Evolutionary conservation across 345 rosid genomes (phyloP).

Genomic region (Heritiera littoralis): DNA sequence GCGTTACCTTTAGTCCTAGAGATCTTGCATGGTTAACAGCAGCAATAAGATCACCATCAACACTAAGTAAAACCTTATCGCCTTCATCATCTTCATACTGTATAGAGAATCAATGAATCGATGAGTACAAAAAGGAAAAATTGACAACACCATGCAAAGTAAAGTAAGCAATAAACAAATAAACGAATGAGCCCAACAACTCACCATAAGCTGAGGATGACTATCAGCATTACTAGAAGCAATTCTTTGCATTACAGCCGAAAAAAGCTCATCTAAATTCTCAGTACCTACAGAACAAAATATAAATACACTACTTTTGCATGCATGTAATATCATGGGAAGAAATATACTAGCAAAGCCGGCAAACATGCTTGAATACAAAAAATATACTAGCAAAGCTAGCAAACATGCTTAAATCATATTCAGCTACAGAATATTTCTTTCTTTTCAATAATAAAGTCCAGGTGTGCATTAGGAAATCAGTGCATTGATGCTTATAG

Average conservation of each 20-base stretch:
- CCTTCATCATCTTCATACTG: conserved; percentile 96
- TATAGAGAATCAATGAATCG: not conserved
- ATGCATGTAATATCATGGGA: not conserved
- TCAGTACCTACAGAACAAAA: conserved; percentile 46
- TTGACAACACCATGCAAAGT: not conserved
- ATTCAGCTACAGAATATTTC: not conserved
- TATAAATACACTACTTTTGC: not conserved
- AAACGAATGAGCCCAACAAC: conserved; percentile 22
- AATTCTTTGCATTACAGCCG: conserved; percentile 69
- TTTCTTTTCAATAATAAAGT: not conserved
- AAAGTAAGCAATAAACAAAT: not conserved
- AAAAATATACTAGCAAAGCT: not conserved
- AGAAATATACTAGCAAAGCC: not conserved
- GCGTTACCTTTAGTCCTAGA: conserved; percentile 60
- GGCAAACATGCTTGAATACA: not conserved
- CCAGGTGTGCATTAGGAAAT: not conserved
- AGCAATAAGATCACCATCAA: conserved; percentile 72
- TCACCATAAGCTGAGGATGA: conserved; percentile 72
- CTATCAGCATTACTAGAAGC: conserved; percentile 44
- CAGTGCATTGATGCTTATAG: not conserved
- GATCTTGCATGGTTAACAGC: conserved; percentile 73
- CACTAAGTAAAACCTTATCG: conserved; percentile 75
- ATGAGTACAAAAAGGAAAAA: not conserved
- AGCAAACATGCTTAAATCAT: not conserved
- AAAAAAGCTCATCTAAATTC: conserved; percentile 69